These are phyloP conservation scores for Phytophthora lateralis DNA, from an alignment of 352 stramenopile species.

Conservation along the genomic window DNA sequence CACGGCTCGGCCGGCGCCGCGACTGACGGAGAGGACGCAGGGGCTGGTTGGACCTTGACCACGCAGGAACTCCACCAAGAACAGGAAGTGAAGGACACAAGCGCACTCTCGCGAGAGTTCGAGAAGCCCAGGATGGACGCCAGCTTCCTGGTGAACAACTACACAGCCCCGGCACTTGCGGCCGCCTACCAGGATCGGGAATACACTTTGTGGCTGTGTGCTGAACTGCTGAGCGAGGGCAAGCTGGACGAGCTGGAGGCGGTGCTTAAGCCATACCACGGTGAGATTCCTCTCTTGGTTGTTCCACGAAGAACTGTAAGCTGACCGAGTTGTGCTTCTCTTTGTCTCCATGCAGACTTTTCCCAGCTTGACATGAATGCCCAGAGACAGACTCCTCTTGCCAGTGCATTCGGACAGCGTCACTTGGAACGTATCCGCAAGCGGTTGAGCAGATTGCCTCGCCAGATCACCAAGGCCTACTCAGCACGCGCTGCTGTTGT, in stretches of 20 bases:
- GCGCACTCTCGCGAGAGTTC: conserved; percentile 67
- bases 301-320: background rate
- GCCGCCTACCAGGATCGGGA: conserved; percentile 94
- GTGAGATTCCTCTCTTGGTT: conserved; percentile 20
- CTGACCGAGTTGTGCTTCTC: conserved; percentile 11
- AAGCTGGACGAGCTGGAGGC: conserved; percentile 75
- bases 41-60: conserved; percentile 2
- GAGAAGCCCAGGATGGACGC: conserved; percentile 74
- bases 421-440: conserved; percentile 95
- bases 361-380: conserved; percentile 41
- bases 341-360: conserved; percentile 49
- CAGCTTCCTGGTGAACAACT: conserved; percentile 95
- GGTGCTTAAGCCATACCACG: conserved; percentile 80
- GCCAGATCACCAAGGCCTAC: conserved; percentile 94
- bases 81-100: conserved; percentile 27
- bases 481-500: conserved; percentile 93
- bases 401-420: conserved; percentile 79
- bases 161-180: conserved; percentile 95
- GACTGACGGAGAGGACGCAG: conserved; percentile 2
- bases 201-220: conserved; percentile 80
- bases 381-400: conserved; percentile 53
- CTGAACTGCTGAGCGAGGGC: conserved; percentile 71
- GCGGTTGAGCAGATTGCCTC: conserved; percentile 93
- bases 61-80: conserved; percentile 6
- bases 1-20: background rate